phyloP scores from a whole-genome alignment of 148 eudicot genomes.

The Rhododendron henanense region DNA sequence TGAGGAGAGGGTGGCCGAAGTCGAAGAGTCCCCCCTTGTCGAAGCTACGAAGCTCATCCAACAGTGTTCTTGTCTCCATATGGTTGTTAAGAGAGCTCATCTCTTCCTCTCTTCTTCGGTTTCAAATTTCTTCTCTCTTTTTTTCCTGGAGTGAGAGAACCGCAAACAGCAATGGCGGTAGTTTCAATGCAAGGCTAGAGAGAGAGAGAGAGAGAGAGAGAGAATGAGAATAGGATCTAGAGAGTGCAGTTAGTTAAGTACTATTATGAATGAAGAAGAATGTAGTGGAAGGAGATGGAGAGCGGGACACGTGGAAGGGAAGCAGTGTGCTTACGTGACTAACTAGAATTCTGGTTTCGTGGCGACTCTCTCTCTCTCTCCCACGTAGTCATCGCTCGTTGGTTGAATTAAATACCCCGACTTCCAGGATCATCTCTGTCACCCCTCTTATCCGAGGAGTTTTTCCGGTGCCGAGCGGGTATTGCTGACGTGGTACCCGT shows the following conservation, averaged over 20 bases:
- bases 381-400: not conserved
- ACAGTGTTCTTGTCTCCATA: constrained; percentile 43
- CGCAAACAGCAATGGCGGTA: not conserved
- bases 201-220: not conserved
- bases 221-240: not conserved
- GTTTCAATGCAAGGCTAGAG: not conserved
- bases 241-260: not conserved
- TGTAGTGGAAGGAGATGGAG: not conserved
- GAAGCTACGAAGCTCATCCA: constrained; percentile 56
- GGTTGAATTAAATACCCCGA: not conserved
- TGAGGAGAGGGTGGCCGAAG: constrained; percentile 88
- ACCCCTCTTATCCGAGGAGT: too few relatives aligned
- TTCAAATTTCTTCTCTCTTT: not conserved
- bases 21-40: constrained; percentile 58
- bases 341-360: not conserved
- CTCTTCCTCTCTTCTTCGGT: not conserved
- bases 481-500: too few relatives aligned
- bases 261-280: too few relatives aligned
- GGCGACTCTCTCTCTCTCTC: not conserved
- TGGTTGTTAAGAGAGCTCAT: constrained; percentile 5
- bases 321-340: not conserved
- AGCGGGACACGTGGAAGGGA: not conserved
- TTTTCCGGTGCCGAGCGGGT: too few relatives aligned
- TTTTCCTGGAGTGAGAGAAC: not conserved
- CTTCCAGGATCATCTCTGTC: too few relatives aligned